These are phyloP conservation scores for Penicillium italicum DNA, from an alignment of 2,329 filamentous ascomycete genomes.

Conservation along the genomic window DNA sequence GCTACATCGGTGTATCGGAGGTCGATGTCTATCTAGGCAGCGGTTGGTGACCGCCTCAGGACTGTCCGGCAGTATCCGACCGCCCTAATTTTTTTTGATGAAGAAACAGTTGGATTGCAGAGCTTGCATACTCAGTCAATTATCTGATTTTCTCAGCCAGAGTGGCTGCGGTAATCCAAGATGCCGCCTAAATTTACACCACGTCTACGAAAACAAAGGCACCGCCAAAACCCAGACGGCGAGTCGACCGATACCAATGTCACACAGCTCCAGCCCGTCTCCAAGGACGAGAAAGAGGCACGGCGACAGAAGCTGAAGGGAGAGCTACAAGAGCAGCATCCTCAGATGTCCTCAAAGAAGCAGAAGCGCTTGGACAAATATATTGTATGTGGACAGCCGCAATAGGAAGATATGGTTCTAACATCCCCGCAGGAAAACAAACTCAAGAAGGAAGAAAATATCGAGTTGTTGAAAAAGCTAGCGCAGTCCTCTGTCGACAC, in stretches of 20 bases:
- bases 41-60: conserved; percentile 14
- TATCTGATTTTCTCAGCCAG: conserved; percentile 10
- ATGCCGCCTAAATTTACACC: conserved; percentile 51
- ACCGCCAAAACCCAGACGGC: conserved; percentile 33
- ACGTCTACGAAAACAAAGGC: conserved; percentile 57
- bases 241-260: conserved; percentile 47
- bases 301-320: conserved; percentile 51
- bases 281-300: conserved; percentile 53
- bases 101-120: conserved; percentile 3
- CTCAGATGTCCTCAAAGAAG: conserved; percentile 61
- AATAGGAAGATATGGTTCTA: conserved; percentile 11
- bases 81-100: conserved; percentile 23
- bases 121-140: conserved; percentile 6
- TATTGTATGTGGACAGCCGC: conserved; percentile 46
- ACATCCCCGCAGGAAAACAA: conserved; percentile 67
- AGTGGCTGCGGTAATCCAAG: conserved; percentile 14
- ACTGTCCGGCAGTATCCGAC: conserved; percentile 16
- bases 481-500: conserved; percentile 77
- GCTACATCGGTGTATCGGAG: neutral
- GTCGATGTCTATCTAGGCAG: conserved; percentile 8
- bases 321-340: conserved; percentile 52
- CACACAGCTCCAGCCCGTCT: conserved; percentile 41
- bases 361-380: conserved; percentile 67
- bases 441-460: conserved; percentile 88
- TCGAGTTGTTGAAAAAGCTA: conserved; percentile 77